These are phyloP conservation scores for Xylaria sp. DNA, from an alignment of 2,329 filamentous ascomycete genomes.

Conservation along the genomic window DNA sequence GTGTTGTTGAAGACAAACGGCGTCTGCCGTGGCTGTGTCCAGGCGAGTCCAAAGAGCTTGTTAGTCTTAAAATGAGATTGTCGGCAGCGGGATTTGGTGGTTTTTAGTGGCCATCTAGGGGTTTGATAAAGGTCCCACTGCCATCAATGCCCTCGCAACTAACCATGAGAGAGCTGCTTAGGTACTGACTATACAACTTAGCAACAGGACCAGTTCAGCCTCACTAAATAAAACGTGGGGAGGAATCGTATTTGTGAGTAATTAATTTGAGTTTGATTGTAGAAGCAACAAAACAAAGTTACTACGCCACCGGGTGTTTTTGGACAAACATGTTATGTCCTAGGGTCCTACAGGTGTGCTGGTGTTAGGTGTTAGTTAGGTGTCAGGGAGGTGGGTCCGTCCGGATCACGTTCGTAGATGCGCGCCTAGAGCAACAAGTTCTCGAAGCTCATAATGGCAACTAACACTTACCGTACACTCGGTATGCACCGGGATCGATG, in stretches of 20 bases:
- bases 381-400: neutral
- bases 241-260: neutral
- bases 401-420: neutral
- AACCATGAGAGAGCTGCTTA: too few relatives aligned
- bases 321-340: too few relatives aligned
- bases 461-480: neutral
- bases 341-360: too few relatives aligned
- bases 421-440: too few relatives aligned
- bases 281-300: neutral
- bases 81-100: neutral
- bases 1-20: neutral
- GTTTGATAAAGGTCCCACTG: constrained; percentile 12
- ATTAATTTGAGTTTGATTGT: neutral
- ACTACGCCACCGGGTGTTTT: neutral
- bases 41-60: neutral
- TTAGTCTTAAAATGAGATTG: neutral
- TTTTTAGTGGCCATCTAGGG: constrained; percentile 11
- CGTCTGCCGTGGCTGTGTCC: neutral
- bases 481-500: neutral
- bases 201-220: neutral
- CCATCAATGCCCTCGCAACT: neutral
- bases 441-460: too few relatives aligned
- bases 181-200: neutral
- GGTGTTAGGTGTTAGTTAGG: too few relatives aligned
- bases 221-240: neutral